These are phyloP conservation scores for Metschnikowia drakensbergensis DNA, from an alignment of 805 yeast genomes.

Conservation along the genomic window DNA sequence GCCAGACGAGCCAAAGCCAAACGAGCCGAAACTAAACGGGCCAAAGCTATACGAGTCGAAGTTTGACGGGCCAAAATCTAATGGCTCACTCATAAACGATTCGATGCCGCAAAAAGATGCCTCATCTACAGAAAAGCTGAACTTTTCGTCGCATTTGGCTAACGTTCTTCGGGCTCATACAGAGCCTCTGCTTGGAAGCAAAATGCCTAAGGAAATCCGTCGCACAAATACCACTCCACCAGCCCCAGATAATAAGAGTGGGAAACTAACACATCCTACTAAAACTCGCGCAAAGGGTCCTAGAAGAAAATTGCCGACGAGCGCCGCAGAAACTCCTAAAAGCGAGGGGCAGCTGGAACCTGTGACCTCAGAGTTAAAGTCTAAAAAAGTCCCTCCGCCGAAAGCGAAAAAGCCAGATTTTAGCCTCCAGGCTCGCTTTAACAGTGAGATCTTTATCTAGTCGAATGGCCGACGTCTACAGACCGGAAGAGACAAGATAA, in stretches of 20 bases:
- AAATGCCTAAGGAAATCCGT: neutral
- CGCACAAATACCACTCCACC: constrained; percentile 11
- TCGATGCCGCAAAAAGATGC: neutral
- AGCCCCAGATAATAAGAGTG: neutral
- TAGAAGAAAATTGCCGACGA: constrained; percentile 44
- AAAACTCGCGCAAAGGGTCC: constrained; percentile 52
- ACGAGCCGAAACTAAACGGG: neutral
- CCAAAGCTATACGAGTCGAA: too few relatives aligned
- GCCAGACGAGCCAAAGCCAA: neutral
- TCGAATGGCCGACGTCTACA: neutral
- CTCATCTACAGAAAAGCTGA: neutral
- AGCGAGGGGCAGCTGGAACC: neutral
- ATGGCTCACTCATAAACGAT: neutral
- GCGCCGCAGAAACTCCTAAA: neutral
- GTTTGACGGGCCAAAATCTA: too few relatives aligned
- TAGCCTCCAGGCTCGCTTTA: constrained; percentile 17
- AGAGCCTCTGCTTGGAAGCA: constrained; percentile 19
- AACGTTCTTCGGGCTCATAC: constrained; percentile 29
- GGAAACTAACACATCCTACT: constrained; percentile 40
- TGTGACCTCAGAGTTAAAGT: neutral
- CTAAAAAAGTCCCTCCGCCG: constrained; percentile 15
- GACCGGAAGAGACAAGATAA: neutral
- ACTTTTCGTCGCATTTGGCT: constrained; percentile 19
- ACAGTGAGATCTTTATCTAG: constrained; percentile 32
- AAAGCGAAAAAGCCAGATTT: constrained; percentile 16